A percentile compares a stretch with the other conserved stretches of the same genome.
phyloP scores from a whole-genome alignment of 495 filamentous ascomycete species.

The Cairneyella variabilis region DNA sequence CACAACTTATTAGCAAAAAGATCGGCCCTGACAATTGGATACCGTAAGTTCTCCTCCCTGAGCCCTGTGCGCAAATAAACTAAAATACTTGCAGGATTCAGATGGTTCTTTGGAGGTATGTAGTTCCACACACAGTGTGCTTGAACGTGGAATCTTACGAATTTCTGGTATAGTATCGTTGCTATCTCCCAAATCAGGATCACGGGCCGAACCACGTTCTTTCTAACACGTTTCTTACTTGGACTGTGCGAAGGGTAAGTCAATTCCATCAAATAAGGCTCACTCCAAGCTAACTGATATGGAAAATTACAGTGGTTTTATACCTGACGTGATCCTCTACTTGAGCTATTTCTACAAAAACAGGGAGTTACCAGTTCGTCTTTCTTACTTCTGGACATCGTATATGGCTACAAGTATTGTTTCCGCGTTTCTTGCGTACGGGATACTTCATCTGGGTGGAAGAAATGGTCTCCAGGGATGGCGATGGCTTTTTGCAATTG shows the following conservation, averaged over 20 bases:
- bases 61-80: neutral
- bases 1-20: conserved; percentile 53
- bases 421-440: conserved; percentile 49
- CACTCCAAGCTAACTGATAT: conserved; percentile 62
- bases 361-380: conserved; percentile 62
- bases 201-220: conserved; percentile 54
- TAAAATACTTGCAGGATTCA: conserved; percentile 41
- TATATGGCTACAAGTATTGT: conserved; percentile 47
- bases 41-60: conserved; percentile 33
- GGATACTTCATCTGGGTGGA: conserved; percentile 47
- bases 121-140: neutral
- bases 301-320: conserved; percentile 67
- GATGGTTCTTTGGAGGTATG: conserved; percentile 65
- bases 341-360: conserved; percentile 76
- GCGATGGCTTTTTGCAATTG: conserved; percentile 58
- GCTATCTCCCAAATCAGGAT: conserved; percentile 63
- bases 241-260: conserved; percentile 66
- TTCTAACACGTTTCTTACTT: conserved; percentile 57
- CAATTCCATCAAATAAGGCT: conserved; percentile 44
- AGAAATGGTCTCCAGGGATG: conserved; percentile 48
- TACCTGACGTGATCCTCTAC: conserved; percentile 55
- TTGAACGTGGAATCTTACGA: neutral
- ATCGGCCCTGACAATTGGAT: conserved; percentile 85
- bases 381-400: conserved; percentile 67
- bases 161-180: conserved; percentile 33